Base-by-base conservation (phyloP, 345 rosid genomes). In the Physaria fendleri region DNA sequence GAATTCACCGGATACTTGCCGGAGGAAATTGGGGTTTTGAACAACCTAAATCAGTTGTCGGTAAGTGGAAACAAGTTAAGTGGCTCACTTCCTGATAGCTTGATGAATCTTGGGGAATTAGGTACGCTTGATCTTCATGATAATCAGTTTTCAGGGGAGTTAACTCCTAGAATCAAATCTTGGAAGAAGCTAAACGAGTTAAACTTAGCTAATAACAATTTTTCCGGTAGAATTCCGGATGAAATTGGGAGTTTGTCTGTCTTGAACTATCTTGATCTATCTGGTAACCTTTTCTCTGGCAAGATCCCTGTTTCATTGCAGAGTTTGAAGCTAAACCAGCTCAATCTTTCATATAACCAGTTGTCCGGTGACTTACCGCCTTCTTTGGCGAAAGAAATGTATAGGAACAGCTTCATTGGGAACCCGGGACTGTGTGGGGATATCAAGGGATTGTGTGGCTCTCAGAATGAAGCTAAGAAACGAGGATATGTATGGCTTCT, bases 221-320 rank as follows among this genome's bases (percentile, higher is more conserved):
- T 94, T 15, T 71, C 81, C 0, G 97, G 99, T 24, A 64, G 46
- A 5, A 79, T 94, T 30, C 99, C 99, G 0, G 76, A 59, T 1
- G 87, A 73, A 59, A 77, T 94, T 21, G 95, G 95, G 25, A 74
- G 67, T 25, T 71, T 94, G 52, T 78, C 88, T 0, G 88, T 82
- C 51, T 84, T 94, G 70, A 90, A 87, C 59, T 94, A 90, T 61
- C 97, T 94, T 0, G 96, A 94, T 78, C 81, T 94, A 51, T 94
- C 99, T 0, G 75, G 62, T 60, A 90, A 94, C 47, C 63, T 9
- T 5, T 76, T 94, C 46, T 76, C 84, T 0, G 97, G 97, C 41
- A 49, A 67, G 25, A 78, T 94, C 54, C 99, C 99, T 0, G 14
- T 34, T 16, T 74, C 81, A 10, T 64, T 94, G 75, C 95, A 94